These are phyloP conservation scores for Rhizophagus prolifer DNA, from an alignment of 192 early-diverging fungal genomes.

Conservation along the genomic window DNA sequence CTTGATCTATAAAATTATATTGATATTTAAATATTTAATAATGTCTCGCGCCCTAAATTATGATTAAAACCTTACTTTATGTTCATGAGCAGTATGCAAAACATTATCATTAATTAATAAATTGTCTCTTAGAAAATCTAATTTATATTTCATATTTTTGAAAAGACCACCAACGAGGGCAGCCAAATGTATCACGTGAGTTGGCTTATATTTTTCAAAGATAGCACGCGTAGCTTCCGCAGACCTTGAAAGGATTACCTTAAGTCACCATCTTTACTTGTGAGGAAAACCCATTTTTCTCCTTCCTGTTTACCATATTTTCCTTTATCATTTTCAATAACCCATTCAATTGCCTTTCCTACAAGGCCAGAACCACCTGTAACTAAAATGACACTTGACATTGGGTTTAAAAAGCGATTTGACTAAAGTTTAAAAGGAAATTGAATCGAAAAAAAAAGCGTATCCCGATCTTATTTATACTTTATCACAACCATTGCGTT, in stretches of 20 bases:
- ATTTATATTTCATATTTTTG: constrained; percentile 78
- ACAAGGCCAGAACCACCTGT: constrained; percentile 79
- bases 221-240: constrained; percentile 57
- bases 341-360: constrained; percentile 71
- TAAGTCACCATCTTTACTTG: constrained; percentile 77
- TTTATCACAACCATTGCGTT: too few relatives aligned
- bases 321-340: constrained; percentile 57
- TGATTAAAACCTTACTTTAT: constrained; percentile 45
- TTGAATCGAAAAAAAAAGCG: too few relatives aligned
- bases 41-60: background rate
- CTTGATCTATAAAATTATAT: constrained; percentile 52
- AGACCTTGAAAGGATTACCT: constrained; percentile 50
- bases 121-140: constrained; percentile 77
- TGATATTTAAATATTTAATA: background rate
- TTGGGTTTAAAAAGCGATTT: background rate
- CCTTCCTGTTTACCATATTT: constrained; percentile 56
- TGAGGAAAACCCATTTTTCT: constrained; percentile 74
- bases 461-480: too few relatives aligned
- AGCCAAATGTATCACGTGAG: constrained; percentile 79
- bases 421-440: too few relatives aligned
- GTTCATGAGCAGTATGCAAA: constrained; percentile 56
- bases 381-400: constrained; percentile 61
- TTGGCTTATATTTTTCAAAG: constrained; percentile 76
- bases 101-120: constrained; percentile 81
- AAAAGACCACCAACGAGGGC: constrained; percentile 75